Percentiles rank a stretch among this genome's conserved stretches.
These are phyloP conservation scores for Sporobolomyces roseus DNA, from an alignment of 768 basidiomycete species.

Conservation along the genomic window DNA sequence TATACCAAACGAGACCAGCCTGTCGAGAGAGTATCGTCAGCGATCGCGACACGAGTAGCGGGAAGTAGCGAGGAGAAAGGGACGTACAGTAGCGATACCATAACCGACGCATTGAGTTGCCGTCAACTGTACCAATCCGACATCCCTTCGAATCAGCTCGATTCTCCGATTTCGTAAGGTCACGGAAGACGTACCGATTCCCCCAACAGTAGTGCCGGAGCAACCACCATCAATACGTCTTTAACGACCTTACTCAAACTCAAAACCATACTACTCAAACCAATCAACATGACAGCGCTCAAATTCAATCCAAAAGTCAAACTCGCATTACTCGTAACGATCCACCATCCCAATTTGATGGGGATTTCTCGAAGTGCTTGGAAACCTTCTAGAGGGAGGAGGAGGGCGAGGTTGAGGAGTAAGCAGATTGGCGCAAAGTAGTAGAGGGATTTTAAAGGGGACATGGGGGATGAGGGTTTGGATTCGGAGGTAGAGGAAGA, in stretches of 20 bases:
- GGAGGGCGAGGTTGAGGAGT: conserved; percentile 69
- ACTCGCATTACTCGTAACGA: conserved; percentile 73
- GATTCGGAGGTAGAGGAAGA: not conserved
- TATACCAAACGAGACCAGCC: conserved; percentile 15
- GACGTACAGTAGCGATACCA: conserved; percentile 66
- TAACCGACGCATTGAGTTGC: conserved; percentile 73
- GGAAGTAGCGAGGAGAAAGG: not conserved
- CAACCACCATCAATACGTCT: conserved; percentile 89
- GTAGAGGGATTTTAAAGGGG: conserved; percentile 86
- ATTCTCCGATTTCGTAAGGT: too few species aligned
- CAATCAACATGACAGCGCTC: conserved; percentile 80
- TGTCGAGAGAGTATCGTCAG: not conserved
- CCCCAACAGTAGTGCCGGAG: conserved; percentile 78
- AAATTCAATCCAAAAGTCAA: conserved; percentile 87
- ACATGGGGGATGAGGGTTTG: conserved; percentile 68
- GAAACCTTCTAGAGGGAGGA: conserved; percentile 85
- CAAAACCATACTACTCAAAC: conserved; percentile 52
- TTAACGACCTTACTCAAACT: conserved; percentile 46
- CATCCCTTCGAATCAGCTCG: not conserved
- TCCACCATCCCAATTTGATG: conserved; percentile 58
- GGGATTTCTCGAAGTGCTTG: conserved; percentile 67
- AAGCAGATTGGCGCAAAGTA: conserved; percentile 89
- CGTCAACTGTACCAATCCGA: conserved; percentile 53
- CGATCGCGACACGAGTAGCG: not conserved
- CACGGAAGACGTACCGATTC: conserved; percentile 45